Evolutionary conservation across 1,284 basidiomycete genomes (phyloP).

Genomic region (Heterobasidion irregulare): DNA sequence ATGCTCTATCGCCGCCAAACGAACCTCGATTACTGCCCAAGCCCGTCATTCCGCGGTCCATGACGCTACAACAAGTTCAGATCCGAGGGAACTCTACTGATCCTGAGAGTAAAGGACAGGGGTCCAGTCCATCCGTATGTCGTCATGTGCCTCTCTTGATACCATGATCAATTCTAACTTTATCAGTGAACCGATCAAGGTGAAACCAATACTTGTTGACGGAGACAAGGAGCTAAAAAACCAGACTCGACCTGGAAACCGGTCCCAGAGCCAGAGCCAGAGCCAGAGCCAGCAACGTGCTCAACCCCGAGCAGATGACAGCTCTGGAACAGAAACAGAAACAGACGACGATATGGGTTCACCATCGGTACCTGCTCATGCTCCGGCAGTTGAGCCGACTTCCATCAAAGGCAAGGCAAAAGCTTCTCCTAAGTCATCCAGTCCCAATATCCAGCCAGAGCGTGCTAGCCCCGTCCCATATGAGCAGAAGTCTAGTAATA

Average conservation of each 20-base stretch:
- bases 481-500: too few relatives aligned
- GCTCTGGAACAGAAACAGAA: too few relatives aligned
- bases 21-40: background rate
- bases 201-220: background rate
- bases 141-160: background rate
- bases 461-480: too few relatives aligned
- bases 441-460: too few relatives aligned
- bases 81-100: background rate
- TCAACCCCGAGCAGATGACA: background rate
- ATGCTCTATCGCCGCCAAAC: conserved; percentile 10
- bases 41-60: background rate
- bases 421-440: too few relatives aligned
- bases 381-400: too few relatives aligned
- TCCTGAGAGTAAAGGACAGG: background rate
- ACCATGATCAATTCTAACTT: background rate
- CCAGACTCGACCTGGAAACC: background rate
- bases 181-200: background rate
- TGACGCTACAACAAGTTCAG: background rate
- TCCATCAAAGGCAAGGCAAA: too few relatives aligned
- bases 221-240: background rate
- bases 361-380: too few relatives aligned
- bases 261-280: background rate
- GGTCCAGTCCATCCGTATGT: background rate
- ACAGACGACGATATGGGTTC: too few relatives aligned
- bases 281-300: background rate